Evolutionary conservation across 768 basidiomycete species (phyloP), one percentile per base, ranked within the genome.

Genomic region (Postia placenta): DNA sequence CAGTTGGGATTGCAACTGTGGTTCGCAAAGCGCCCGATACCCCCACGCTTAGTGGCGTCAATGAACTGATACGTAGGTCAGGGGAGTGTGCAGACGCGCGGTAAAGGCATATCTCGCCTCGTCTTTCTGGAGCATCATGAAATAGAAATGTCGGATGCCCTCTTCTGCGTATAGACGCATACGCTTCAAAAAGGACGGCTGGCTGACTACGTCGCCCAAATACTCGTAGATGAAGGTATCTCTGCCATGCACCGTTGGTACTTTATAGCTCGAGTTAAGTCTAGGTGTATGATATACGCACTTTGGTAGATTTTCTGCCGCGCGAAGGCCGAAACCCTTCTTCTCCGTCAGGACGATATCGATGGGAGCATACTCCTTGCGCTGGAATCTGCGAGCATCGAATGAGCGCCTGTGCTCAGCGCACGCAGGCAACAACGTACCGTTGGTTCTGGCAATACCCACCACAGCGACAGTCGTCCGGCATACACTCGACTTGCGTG

Each of bases 51-150:
- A 1, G 96, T 98, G 1, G 96, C 96, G 66, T 99, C 96, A 61
- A 99, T 93, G 67, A 89, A 99, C 93, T 93, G 46, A n/a, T 15
- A 24, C 39, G 30, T 26, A 28, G 30, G 22, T 39, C 11, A 28
- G 7, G 37, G 9, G 22, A 9, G 43, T n/a, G 9, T 20, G 12
- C 20, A 42, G 2, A 26, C 6, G 33, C 14, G 23, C 37, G n/a
- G 37, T 45, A 19, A 47, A 12, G 41, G 2, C 6, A 28, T 9
- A 15, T 12, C 80, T 48, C 56, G 92, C 94, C 79, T 98, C 93
- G 57, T 95, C 93, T 63, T 90, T 92, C 69, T 99, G 96, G 50
- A 99, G 68, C 88, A 95, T 94, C 96, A 98, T 99, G 65, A 99
- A 99, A 70, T 98, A 99, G 59, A 98, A 99, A 66, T 98, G 96